Percentiles rank a stretch among this genome's conserved stretches.
These are phyloP conservation scores for Dendrothele bispora DNA, from an alignment of 768 basidiomycete genomes.

Conservation along the genomic window DNA sequence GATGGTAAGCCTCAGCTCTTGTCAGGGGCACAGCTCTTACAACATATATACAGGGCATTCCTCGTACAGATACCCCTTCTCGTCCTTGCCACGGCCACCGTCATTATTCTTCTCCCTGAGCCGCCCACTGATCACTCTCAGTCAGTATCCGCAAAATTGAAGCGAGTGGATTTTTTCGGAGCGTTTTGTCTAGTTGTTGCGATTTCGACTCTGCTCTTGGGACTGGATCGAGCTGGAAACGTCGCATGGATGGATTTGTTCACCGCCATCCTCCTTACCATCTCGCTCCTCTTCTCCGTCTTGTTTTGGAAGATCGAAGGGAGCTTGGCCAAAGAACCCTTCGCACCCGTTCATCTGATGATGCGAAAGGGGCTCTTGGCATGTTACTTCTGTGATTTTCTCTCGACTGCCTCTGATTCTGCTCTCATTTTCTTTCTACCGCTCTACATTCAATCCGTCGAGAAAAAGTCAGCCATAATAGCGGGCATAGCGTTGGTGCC, in stretches of 20 bases:
- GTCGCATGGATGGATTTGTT: constrained; percentile 42
- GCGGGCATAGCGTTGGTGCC: constrained; percentile 56
- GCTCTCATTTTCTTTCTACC: constrained; percentile 52
- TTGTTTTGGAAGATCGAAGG: constrained; percentile 49
- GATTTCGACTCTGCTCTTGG: constrained; percentile 57
- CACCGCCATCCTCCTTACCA: constrained; percentile 35
- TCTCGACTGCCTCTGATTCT: constrained; percentile 45
- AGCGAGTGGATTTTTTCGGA: constrained; percentile 63
- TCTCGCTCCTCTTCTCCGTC: constrained; percentile 31
- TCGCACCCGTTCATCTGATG: constrained; percentile 57
- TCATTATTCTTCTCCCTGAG: constrained; percentile 54
- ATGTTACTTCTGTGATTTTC: constrained; percentile 60
- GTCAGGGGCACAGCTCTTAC: not conserved
- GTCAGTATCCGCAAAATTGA: constrained; percentile 51
- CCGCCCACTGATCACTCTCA: constrained; percentile 41
- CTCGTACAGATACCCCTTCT: constrained; percentile 59
- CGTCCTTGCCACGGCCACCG: constrained; percentile 50
- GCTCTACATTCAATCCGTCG: constrained; percentile 60
- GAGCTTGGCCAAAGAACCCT: constrained; percentile 54
- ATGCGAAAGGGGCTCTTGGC: constrained; percentile 48
- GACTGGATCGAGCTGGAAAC: constrained; percentile 55
- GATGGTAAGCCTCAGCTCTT: constrained; percentile 41
- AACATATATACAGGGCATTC: constrained; percentile 44
- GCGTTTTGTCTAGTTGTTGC: constrained; percentile 54
- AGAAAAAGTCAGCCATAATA: constrained; percentile 43